Percentiles rank a stretch among this genome's conserved stretches.
Conservation (phyloP, 164 flowering plant species). For the Tetrastigma voinierianum region DNA sequence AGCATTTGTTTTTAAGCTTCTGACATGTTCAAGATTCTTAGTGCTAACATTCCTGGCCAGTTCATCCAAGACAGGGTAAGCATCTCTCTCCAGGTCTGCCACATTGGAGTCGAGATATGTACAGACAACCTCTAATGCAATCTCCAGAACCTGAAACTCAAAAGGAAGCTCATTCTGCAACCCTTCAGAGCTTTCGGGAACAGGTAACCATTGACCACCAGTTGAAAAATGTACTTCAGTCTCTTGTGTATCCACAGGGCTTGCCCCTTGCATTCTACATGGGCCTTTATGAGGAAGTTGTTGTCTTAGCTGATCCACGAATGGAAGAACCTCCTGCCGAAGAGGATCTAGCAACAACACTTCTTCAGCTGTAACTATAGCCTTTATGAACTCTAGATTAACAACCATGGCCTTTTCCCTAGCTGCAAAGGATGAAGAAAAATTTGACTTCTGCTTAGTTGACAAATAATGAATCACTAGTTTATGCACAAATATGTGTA, state of each 20-base stretch:
- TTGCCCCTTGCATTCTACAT: constrained; percentile 26
- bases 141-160: constrained; percentile 91
- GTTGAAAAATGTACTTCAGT: constrained; percentile 34
- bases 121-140: constrained; percentile 86
- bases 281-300: constrained; percentile 56
- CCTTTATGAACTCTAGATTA: constrained; percentile 88
- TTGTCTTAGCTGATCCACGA: constrained; percentile 80
- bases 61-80: constrained; percentile 88
- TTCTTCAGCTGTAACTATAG: constrained; percentile 96
- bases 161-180: constrained; percentile 81
- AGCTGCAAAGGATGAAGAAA: constrained; percentile 47
- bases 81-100: constrained; percentile 76
- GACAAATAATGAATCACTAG: constrained; percentile 1
- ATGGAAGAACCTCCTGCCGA: constrained; percentile 80
- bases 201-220: constrained; percentile 54
- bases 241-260: constrained; percentile 34
- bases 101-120: constrained; percentile 72
- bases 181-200: constrained; percentile 67
- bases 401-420: constrained; percentile 96
- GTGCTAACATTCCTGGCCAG: constrained; percentile 85
- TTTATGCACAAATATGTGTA: neutral
- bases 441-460: neutral
- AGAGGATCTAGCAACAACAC: constrained; percentile 86
- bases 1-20: constrained; percentile 92
- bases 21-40: constrained; percentile 82